A percentile compares a stretch with the other conserved stretches of the same genome.
phyloP scores from a whole-genome alignment of 768 basidiomycete species.

The Boletus subcaerulescens region DNA sequence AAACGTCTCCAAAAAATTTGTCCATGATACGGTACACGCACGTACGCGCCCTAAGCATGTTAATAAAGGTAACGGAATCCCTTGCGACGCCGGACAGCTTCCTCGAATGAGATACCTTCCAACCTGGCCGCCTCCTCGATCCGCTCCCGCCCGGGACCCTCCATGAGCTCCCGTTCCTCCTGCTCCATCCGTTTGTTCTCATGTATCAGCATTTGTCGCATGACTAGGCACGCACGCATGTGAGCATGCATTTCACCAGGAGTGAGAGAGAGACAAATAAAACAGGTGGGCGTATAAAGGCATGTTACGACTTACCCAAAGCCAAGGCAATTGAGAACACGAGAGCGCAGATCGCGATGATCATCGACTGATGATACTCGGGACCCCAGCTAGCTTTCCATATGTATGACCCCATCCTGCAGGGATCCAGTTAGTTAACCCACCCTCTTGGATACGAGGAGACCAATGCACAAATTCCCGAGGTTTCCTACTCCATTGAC shows the following conservation, averaged over 20 bases:
- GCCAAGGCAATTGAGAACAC: slow-evolving; percentile 32
- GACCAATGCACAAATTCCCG: slow-evolving; percentile 50
- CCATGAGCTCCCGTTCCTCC: slow-evolving; percentile 43
- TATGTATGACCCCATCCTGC: slow-evolving; percentile 56
- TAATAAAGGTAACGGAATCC: slow-evolving; percentile 59
- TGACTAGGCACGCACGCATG: slow-evolving; percentile 29
- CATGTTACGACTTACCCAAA: slow-evolving; percentile 26
- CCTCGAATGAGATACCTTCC: slow-evolving; percentile 58
- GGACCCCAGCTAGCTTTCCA: slow-evolving; percentile 64
- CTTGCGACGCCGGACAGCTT: slow-evolving; percentile 54
- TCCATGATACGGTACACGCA: not conserved
- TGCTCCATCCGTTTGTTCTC: slow-evolving; percentile 51
- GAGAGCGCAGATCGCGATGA: slow-evolving; percentile 37
- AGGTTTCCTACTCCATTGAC: slow-evolving; percentile 61
- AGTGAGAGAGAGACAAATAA: not conserved
- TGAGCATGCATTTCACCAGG: not conserved
- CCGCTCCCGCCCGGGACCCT: slow-evolving; percentile 45
- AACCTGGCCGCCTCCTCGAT: slow-evolving; percentile 57
- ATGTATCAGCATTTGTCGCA: slow-evolving; percentile 42
- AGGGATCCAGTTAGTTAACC: not conserved
- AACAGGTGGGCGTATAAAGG: not conserved
- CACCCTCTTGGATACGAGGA: not conserved
- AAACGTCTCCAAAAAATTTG: not conserved
- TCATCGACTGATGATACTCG: slow-evolving; percentile 60
- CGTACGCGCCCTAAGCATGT: not conserved